A percentile compares a stretch with the other conserved stretches of the same genome.
Conservation (phyloP, 345 rosid species). For the Populus davidiana region DNA sequence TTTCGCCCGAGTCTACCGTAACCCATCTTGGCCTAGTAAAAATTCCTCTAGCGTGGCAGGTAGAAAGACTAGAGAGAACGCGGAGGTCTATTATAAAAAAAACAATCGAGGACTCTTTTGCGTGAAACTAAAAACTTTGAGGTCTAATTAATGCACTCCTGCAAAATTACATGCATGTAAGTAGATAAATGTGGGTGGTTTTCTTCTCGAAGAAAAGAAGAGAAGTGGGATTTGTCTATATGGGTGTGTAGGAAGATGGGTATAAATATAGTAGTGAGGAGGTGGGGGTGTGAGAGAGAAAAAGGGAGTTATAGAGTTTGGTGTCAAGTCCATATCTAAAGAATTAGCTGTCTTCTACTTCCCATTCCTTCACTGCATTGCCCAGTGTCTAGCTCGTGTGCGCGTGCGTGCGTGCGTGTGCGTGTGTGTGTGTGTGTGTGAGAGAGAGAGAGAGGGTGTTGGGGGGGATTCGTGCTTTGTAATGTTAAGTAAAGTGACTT, state of each 20-base stretch:
- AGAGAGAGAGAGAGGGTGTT: too few relatives aligned
- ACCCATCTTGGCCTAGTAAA: background rate
- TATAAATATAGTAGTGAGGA: background rate
- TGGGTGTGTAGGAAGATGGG: background rate
- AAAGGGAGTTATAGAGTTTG: slow-evolving; percentile 24
- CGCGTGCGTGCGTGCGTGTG: background rate
- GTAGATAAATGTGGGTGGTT: background rate
- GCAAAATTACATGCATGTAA: background rate
- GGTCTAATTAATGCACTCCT: background rate
- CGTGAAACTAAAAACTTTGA: background rate
- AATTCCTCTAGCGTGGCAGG: background rate
- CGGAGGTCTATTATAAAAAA: background rate
- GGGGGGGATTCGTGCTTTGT: too few relatives aligned
- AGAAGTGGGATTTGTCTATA: background rate
- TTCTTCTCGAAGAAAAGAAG: too few relatives aligned
- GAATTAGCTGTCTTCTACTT: slow-evolving; percentile 64
- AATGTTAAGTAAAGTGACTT: too few relatives aligned
- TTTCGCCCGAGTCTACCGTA: slow-evolving; percentile 29
- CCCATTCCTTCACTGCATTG: background rate
- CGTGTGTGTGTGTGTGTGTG: background rate
- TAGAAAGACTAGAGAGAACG: background rate
- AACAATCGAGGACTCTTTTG: background rate
- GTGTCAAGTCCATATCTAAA: slow-evolving; percentile 42
- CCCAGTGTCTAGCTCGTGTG: background rate
- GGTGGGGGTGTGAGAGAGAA: background rate